Evolutionary conservation across 179 eudicot genomes (phyloP).

Genomic region (Patellifolia procumbens): DNA sequence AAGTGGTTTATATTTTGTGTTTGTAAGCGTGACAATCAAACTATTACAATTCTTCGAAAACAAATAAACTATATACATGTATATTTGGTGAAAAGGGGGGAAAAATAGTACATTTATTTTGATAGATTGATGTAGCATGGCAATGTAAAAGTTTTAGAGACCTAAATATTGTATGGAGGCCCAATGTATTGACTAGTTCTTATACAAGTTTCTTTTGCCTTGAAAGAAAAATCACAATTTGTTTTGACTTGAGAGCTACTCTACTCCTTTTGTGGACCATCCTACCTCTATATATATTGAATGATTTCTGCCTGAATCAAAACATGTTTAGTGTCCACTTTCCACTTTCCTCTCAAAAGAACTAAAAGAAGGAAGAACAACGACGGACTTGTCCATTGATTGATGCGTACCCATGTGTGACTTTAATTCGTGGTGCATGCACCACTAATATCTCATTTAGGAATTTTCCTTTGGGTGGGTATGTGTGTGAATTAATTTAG

Average conservation of each 20-base stretch:
- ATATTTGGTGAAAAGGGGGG: too few species aligned
- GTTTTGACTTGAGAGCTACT: slow-evolving; percentile 8
- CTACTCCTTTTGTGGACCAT: neutral
- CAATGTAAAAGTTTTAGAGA: neutral
- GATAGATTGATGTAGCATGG: too few species aligned
- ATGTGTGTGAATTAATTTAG: too few species aligned
- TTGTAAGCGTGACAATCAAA: too few species aligned
- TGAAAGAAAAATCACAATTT: neutral
- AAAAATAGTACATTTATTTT: too few species aligned
- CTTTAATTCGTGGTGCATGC: neutral
- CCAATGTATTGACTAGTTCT: neutral
- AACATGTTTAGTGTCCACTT: neutral
- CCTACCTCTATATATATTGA: neutral
- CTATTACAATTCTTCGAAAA: too few species aligned
- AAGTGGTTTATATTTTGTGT: too few species aligned
- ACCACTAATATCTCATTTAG: too few species aligned
- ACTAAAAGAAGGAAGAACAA: neutral
- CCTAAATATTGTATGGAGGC: neutral
- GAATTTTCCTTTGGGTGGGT: too few species aligned
- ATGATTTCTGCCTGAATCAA: neutral
- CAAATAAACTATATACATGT: too few species aligned
- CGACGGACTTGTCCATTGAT: neutral
- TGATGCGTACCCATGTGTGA: neutral
- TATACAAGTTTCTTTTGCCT: neutral
- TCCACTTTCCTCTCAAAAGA: neutral